Evolutionary conservation across 2,329 filamentous ascomycete species (phyloP).

Genomic region (Arachnomyces sp.): DNA sequence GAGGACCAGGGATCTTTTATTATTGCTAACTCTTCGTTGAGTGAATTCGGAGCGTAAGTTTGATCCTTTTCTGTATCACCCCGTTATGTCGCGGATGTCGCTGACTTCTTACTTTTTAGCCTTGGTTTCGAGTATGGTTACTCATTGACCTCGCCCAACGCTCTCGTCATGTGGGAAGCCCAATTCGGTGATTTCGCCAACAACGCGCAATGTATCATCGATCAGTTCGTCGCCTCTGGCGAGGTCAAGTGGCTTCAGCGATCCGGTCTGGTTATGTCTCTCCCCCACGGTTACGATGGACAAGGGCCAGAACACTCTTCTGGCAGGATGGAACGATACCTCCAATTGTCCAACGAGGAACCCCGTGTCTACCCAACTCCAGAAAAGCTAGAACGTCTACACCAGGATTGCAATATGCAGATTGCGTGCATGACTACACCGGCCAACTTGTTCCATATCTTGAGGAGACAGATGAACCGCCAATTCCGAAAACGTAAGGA

Average conservation of each 20-base stretch:
- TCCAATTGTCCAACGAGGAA: constrained; percentile 96
- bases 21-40: constrained; percentile 89
- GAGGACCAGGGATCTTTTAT: constrained; percentile 92
- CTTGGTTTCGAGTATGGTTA: constrained; percentile 99
- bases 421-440: constrained; percentile 96
- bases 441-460: constrained; percentile 89
- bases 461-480: constrained; percentile 95
- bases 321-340: constrained; percentile 90
- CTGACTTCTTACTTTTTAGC: constrained; percentile 38
- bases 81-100: not conserved
- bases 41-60: constrained; percentile 57
- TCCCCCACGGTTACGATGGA: constrained; percentile 96
- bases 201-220: constrained; percentile 97
- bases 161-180: constrained; percentile 98
- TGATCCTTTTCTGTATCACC: constrained; percentile 4
- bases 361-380: constrained; percentile 80
- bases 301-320: constrained; percentile 98
- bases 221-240: constrained; percentile 96
- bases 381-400: constrained; percentile 89
- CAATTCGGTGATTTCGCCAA: constrained; percentile 99
- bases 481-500: constrained; percentile 96
- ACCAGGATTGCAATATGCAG: constrained; percentile 99
- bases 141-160: constrained; percentile 91
- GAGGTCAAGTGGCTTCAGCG: constrained; percentile 99
- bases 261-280: constrained; percentile 88